Evolutionary conservation across 805 yeast genomes (phyloP).

Genomic region (Zygosaccharomyces gambellarensis): DNA sequence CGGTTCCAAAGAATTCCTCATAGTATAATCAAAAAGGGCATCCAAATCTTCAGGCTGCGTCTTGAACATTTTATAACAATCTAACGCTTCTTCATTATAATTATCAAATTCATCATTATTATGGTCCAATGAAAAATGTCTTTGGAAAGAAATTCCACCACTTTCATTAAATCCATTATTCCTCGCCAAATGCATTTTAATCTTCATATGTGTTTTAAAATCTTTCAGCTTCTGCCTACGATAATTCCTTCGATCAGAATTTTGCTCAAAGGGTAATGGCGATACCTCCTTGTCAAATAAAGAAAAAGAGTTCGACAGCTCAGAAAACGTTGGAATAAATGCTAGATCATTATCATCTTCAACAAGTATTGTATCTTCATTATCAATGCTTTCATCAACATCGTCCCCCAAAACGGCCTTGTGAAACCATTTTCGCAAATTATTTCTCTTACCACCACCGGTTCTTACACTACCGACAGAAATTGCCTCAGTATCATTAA

Average conservation of each 20-base stretch:
- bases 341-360: slow-evolving; percentile 12
- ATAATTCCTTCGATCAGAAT: neutral
- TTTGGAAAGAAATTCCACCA: neutral
- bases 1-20: slow-evolving; percentile 8
- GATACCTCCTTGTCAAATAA: neutral
- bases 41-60: slow-evolving; percentile 16
- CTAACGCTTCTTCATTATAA: neutral
- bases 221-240: slow-evolving; percentile 11
- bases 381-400: slow-evolving; percentile 13
- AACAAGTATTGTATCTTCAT: slow-evolving; percentile 13
- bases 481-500: neutral
- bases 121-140: neutral
- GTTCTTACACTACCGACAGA: neutral
- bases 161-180: neutral
- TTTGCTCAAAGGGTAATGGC: slow-evolving; percentile 3
- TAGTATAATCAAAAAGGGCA: slow-evolving; percentile 18
- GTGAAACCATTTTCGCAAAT: slow-evolving; percentile 16
- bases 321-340: slow-evolving; percentile 10
- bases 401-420: slow-evolving; percentile 14
- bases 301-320: neutral
- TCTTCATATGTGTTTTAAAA: slow-evolving; percentile 7
- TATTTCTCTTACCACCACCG: slow-evolving; percentile 6
- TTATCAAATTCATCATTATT: neutral
- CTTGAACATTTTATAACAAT: slow-evolving; percentile 17
- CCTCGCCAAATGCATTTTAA: slow-evolving; percentile 4